phyloP scores from a whole-genome alignment of 495 filamentous ascomycete species.

The Cercophora scortea region DNA sequence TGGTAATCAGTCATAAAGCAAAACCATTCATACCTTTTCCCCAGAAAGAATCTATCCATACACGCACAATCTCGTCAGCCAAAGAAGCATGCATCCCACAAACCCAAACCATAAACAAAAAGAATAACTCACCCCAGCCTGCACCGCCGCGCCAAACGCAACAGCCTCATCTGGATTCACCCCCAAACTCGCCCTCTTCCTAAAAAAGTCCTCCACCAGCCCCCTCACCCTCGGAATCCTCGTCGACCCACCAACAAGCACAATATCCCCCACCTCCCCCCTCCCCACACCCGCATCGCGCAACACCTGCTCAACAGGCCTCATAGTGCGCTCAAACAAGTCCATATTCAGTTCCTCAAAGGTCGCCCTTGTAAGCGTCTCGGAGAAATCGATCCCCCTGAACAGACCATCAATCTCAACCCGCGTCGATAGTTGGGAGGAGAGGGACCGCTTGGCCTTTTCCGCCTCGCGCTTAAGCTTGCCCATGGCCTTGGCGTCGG shows the following conservation, averaged over 20 bases:
- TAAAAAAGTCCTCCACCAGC: conserved; percentile 89
- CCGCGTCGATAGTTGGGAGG: conserved; percentile 85
- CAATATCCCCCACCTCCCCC: conserved; percentile 71
- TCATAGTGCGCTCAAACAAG: conserved; percentile 90
- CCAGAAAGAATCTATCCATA: too few species aligned
- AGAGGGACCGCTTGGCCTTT: conserved; percentile 96
- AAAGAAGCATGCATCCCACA: not conserved
- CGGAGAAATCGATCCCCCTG: conserved; percentile 86
- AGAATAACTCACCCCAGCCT: conserved; percentile 58
- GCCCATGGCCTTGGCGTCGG: conserved; percentile 91
- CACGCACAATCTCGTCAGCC: too few species aligned
- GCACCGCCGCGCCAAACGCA: conserved; percentile 86
- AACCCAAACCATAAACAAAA: not conserved
- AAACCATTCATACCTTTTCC: too few species aligned
- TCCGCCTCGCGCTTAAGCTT: conserved; percentile 97
- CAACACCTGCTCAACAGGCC: conserved; percentile 88
- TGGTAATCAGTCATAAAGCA: not conserved
- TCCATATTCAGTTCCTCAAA: conserved; percentile 95
- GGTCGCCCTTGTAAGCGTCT: conserved; percentile 91
- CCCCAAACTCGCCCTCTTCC: conserved; percentile 85
- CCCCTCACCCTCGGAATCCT: conserved; percentile 89
- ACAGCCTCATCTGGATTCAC: conserved; percentile 97
- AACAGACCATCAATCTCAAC: conserved; percentile 94
- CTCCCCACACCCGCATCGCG: conserved; percentile 79
- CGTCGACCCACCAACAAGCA: conserved; percentile 80